Evolutionary conservation across 345 rosid genomes (phyloP).

Genomic region (Cochlearia excelsa): DNA sequence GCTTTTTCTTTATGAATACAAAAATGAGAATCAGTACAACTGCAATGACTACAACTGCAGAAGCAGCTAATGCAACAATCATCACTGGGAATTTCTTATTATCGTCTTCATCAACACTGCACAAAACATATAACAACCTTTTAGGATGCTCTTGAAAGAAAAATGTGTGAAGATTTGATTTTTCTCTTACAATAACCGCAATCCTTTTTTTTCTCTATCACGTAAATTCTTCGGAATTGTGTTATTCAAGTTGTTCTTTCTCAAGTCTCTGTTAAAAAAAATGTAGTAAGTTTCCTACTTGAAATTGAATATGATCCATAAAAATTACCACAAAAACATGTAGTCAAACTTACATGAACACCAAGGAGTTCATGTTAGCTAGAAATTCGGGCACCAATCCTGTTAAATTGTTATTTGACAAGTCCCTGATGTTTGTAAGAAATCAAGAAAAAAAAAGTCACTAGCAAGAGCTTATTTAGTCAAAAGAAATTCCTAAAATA

Average conservation of each 20-base stretch:
- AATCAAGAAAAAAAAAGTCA: not conserved
- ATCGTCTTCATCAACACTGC: not conserved
- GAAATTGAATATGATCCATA: not conserved
- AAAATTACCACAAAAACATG: not conserved
- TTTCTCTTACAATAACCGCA: slow-evolving; percentile 8
- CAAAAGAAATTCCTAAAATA: too few relatives aligned
- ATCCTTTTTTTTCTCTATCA: slow-evolving; percentile 26
- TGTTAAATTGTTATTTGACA: too few relatives aligned
- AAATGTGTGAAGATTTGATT: not conserved
- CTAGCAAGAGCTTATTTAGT: not conserved
- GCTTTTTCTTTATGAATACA: not conserved
- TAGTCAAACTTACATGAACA: slow-evolving; percentile 9
- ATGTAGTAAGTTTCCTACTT: not conserved
- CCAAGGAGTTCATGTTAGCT: slow-evolving; percentile 36
- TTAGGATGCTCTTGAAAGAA: not conserved
- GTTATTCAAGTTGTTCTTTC: slow-evolving; percentile 37
- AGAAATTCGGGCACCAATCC: slow-evolving; percentile 43
- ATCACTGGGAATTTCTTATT: slow-evolving; percentile 14
- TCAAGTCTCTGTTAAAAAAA: slow-evolving; percentile 32
- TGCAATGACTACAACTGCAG: not conserved
- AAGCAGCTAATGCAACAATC: slow-evolving; percentile 20
- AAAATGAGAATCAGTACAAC: not conserved
- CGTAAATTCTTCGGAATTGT: slow-evolving; percentile 35
- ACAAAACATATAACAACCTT: not conserved
- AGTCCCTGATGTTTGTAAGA: slow-evolving; percentile 34